These are phyloP conservation scores for Pythium biforme DNA, from an alignment of 352 stramenopile genomes.

Conservation along the genomic window DNA sequence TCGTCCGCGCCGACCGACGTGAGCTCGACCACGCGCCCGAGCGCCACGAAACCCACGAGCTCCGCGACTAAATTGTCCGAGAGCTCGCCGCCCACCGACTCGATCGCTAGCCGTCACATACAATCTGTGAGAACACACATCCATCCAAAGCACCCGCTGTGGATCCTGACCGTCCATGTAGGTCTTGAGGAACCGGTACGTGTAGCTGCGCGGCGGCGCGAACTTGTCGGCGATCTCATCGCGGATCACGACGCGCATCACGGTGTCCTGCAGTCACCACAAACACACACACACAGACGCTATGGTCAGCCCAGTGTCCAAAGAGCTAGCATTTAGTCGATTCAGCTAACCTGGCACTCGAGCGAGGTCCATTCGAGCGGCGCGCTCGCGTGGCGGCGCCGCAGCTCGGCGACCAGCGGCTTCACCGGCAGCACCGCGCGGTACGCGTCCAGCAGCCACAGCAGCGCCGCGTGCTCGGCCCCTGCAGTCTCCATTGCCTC, in stretches of 20 bases:
- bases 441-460: slow-evolving; percentile 55
- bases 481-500: background rate
- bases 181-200: slow-evolving; percentile 67
- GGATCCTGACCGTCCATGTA: slow-evolving; percentile 47
- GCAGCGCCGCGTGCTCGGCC: slow-evolving; percentile 20
- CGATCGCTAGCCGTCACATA: slow-evolving; percentile 42
- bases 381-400: slow-evolving; percentile 23
- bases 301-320: no score
- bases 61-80: slow-evolving; percentile 53
- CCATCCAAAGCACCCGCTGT: no score
- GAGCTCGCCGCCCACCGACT: slow-evolving; percentile 37
- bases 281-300: no score
- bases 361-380: slow-evolving; percentile 44
- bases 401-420: slow-evolving; percentile 38
- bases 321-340: no score
- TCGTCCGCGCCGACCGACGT: slow-evolving; percentile 39
- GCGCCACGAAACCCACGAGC: slow-evolving; percentile 59
- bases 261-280: no score
- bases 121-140: background rate
- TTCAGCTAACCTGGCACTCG: slow-evolving; percentile 58
- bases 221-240: slow-evolving; percentile 62
- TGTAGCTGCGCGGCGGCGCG: slow-evolving; percentile 57
- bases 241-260: slow-evolving; percentile 52
- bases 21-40: slow-evolving; percentile 32
- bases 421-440: slow-evolving; percentile 60